Conservation (phyloP, 163 green algal species). For the Volvox carteri region DNA sequence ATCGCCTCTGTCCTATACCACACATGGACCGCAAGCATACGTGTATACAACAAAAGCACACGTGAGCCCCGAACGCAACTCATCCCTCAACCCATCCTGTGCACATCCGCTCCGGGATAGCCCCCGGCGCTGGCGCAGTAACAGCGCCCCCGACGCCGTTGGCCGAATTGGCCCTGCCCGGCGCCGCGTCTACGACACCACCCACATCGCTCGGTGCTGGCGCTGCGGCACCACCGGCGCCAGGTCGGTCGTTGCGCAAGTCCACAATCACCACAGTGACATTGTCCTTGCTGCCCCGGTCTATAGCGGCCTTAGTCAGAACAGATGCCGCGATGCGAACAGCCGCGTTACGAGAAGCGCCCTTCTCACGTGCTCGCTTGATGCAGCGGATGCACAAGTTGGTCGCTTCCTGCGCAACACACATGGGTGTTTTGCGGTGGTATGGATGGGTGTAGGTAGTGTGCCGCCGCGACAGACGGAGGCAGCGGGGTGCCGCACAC, state of each 20-base stretch:
- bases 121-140: too few relatives aligned
- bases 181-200: too few relatives aligned
- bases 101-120: too few relatives aligned
- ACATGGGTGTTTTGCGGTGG: too few relatives aligned
- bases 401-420: conserved; percentile 82
- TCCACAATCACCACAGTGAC: conserved; percentile 72
- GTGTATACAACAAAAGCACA: too few relatives aligned
- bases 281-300: conserved; percentile 90
- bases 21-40: too few relatives aligned
- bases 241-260: conserved; percentile 44
- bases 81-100: too few relatives aligned
- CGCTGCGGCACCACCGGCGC: background rate
- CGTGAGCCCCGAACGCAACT: too few relatives aligned
- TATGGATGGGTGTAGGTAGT: too few relatives aligned
- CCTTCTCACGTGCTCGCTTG: conserved; percentile 82
- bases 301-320: conserved; percentile 89
- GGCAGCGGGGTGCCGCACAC: too few relatives aligned
- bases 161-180: background rate
- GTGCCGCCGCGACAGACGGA: too few relatives aligned
- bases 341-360: conserved; percentile 80
- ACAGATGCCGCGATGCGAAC: conserved; percentile 81
- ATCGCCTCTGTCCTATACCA: too few relatives aligned
- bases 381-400: conserved; percentile 90
- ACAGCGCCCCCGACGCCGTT: background rate
- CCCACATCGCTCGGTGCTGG: background rate